Base-by-base conservation (phyloP, 768 basidiomycete genomes). In the Mycena galopus region DNA sequence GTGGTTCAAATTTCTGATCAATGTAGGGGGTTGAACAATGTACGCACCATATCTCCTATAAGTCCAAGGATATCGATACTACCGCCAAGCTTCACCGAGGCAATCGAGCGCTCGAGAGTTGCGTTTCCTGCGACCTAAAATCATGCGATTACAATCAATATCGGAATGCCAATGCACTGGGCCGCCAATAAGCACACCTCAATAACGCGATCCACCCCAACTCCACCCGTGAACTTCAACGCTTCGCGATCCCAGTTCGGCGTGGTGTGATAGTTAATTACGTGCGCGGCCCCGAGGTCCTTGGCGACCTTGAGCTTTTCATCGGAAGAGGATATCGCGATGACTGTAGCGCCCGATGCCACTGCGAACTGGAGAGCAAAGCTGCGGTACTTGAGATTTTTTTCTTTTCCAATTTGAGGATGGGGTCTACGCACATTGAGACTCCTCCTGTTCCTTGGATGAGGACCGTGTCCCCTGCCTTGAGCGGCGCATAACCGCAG, bases 191-290 rank as follows among this genome's bases (percentile, higher is more conserved):
- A 55, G 44, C 30, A 11, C 75, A 78, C 75, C 60, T 78, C 76
- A 30, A 78, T 47, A 21, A 77, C 67, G 62, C 72, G 76, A 58
- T 78, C 78, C 3, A 76, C 78, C 6, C 78, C 78, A 5, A 71
- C 44, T n/a, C 76, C 76, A 23, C 67, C 59, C 4, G 78, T 77
- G 14, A 88, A 75, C 68, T 81, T 78, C 35, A 83, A 69, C 2
- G 86, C 87, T 68, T 87, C 82, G 35, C 83, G 71, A 44, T 88
- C 88, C 89, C 89, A 90, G 39, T 86, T 76, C 2, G 85, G 84
- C 6, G 79, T 81, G 71, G 79, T 84, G 62, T 81, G 84, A 77
- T 90, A 91, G 79, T 90, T 88, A 80, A 91, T 87, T 27, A 86
- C 71, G 59, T 87, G n/a, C n/a, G n/a, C n/a, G n/a, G n/a, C n/a